phyloP scores from a whole-genome alignment of 2,329 filamentous ascomycete genomes.

The Phyllachora maydis region DNA sequence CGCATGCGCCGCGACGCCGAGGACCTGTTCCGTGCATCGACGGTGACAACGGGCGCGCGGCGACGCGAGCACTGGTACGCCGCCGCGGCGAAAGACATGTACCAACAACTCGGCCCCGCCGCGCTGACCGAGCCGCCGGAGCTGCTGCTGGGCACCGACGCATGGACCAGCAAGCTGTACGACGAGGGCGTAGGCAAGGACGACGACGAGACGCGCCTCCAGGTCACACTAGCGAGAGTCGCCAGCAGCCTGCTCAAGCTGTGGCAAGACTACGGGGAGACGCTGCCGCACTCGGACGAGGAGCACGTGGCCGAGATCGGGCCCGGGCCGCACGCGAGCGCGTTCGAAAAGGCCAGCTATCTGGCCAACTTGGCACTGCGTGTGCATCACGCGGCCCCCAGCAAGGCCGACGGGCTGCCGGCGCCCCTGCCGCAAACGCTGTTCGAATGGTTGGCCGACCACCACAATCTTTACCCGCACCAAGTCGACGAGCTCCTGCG shows the following conservation, averaged over 20 bases:
- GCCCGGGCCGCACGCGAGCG: slow-evolving; percentile 35
- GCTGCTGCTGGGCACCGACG: slow-evolving; percentile 58
- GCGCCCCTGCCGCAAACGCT: slow-evolving; percentile 52
- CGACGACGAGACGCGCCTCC: slow-evolving; percentile 25
- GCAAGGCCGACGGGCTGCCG: slow-evolving; percentile 10
- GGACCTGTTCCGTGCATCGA: slow-evolving; percentile 30
- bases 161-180: slow-evolving; percentile 44
- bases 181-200: slow-evolving; percentile 29
- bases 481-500: slow-evolving; percentile 45
- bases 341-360: slow-evolving; percentile 58
- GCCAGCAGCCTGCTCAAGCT: slow-evolving; percentile 28
- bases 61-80: slow-evolving; percentile 42
- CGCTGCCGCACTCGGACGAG: slow-evolving; percentile 23
- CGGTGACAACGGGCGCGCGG: slow-evolving; percentile 18
- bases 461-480: slow-evolving; percentile 51
- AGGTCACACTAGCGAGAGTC: slow-evolving; percentile 31
- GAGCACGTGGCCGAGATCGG: slow-evolving; percentile 42
- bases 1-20: slow-evolving; percentile 33
- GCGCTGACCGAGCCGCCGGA: slow-evolving; percentile 46
- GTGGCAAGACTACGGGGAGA: slow-evolving; percentile 33
- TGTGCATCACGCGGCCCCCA: slow-evolving; percentile 47
- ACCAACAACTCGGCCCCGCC: slow-evolving; percentile 34
- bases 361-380: slow-evolving; percentile 60
- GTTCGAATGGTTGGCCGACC: slow-evolving; percentile 61
- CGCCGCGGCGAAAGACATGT: slow-evolving; percentile 50